Base-by-base conservation (phyloP, 2,329 filamentous ascomycete genomes). In the Hypoxylon sp. region DNA sequence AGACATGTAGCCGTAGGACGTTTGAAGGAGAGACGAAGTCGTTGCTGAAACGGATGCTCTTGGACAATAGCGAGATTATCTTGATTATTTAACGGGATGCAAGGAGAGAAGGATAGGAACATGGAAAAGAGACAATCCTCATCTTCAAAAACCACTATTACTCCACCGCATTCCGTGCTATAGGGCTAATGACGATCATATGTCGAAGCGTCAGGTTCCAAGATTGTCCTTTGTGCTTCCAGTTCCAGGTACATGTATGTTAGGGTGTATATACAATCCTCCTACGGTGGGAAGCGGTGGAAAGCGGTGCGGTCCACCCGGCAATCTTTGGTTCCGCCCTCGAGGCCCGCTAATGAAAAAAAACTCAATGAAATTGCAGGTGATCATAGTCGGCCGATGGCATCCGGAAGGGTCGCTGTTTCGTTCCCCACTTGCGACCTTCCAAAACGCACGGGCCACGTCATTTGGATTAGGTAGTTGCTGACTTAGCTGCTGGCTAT, bases 161-260 rank as follows among this genome's bases (percentile, higher is more conserved):
- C 44, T 58, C 48, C 31, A 56, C 31, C 29, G 7, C 29, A 32
- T 59, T 53, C 50, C 55, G 56, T 39, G 35, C 17, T 52, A 44
- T 47, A 55, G 51, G 21, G 50, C 24, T 52, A 59, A 58, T 58
- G 66, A 62, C 62, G 66, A 65, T 58, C 65, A 51, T 35, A 37
- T 56, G 51, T 56, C 17, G 54, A 58, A 62, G 39, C 44, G 29
- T 24, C 44, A 58, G 31, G 32, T 19, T 44, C 17, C 24, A 27
- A 21, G 39, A n/a, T 44, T 44, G 39, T 19, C 39, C 7, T 44
- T 44, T 13, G 4, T 11, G 32, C 10, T 37, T 37, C 32, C 15
- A 13, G 31, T 37, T 44, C 39, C 39, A 37, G 7, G 35, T 37
- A 32, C 11, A 6, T 8, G 31, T 32, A 32, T 32, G 31, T 32